Evolutionary conservation across 331 rosid species (phyloP), one percentile per base, ranked within the genome.

Genomic region (Stylosanthes scabra): DNA sequence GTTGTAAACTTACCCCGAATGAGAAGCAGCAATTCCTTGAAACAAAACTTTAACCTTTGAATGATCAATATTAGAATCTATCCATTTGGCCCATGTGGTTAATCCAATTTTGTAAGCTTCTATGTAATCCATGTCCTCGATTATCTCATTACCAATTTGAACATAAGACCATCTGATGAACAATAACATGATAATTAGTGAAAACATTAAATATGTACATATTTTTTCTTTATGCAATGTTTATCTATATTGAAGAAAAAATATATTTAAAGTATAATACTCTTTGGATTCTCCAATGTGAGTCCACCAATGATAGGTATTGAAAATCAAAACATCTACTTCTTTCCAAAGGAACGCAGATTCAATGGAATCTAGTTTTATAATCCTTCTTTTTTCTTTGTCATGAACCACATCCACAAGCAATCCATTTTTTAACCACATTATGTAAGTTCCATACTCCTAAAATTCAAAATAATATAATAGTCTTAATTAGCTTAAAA

Each of bases 221-320:
- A 45, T 31, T 0, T 31, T 11, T 29, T 10, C 20, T 11, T 49
- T 6, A 16, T 64, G 63, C 63, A 31, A 31, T 31, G 37, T 31
- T 3, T 31, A 40, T 31, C 37, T 31, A 5, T 5, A 31, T 31
- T 31, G 5, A 31, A 31, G 2, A 31, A 31, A 31, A 31, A 31
- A 31, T 3, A 31, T 3, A 5, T 31, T 41, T 3, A 9, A 46
- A 46, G 12, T 9, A 46, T 5, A 5, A 2, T 83, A 91, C 97
- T 82, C 70, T 70, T 63, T 78, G 73, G 68, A 34, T 0, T 12
- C 7, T 13, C 86, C 86, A 1, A 52, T 59, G 66, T 89, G 96
- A 56, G 80, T 81, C 96, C 97, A 91, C 97, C 96, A 89, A 68
- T 91, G 97, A 16, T 66, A 87, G 73, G 85, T 81, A 84, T 89